Evolutionary conservation across 371 early-diverging fungal species (phyloP), one percentile per base, ranked within the genome.

Genomic region (Blakeslea trispora): DNA sequence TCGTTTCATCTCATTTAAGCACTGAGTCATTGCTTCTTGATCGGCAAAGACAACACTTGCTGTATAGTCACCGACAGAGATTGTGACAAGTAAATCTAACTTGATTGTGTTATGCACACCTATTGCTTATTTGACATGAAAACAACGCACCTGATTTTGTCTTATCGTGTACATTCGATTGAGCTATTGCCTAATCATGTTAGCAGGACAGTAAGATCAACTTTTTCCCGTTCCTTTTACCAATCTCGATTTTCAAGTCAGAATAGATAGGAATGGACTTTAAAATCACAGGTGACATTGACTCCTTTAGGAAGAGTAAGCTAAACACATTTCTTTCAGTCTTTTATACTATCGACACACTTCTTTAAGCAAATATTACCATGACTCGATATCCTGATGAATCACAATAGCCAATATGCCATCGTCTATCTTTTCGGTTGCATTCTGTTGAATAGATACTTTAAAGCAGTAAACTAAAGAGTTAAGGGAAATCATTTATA

Each of bases 11-110:
- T 67, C 55, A 31, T 22, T 61, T 28, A 75, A 32, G 6, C 68
- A 24, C 2, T 66, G 41, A 10, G 57, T 19, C 75, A 75, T 69
- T 22, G 22, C 54, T 13, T 67, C 45, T 49, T 66, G 61, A 17
- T 72, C 66, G n/a, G 50, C 54, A 28, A 75, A 69, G n/a, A 50
- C 54, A 17, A 71, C 53, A 31, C 50, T 40, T 15, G 60, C 59
- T 17, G 67, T 55, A 28, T 50, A 43, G 23, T 56, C 18, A 19
- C 60, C 50, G 23, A 50, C 41, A 17, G 61, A 48, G 40, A 71
- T 52, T 46, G 69, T 70, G 48, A 66, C 67, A 22, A 66, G 41
- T 3, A 71, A 46, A 57, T 58, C 71, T 71, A n/a, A n/a, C n/a
- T n/a, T n/a, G n/a, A n/a, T n/a, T n/a, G n/a, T n/a, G n/a, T n/a